Conservation (phyloP, 345 rosid genomes). For the Microcos paniculata region DNA sequence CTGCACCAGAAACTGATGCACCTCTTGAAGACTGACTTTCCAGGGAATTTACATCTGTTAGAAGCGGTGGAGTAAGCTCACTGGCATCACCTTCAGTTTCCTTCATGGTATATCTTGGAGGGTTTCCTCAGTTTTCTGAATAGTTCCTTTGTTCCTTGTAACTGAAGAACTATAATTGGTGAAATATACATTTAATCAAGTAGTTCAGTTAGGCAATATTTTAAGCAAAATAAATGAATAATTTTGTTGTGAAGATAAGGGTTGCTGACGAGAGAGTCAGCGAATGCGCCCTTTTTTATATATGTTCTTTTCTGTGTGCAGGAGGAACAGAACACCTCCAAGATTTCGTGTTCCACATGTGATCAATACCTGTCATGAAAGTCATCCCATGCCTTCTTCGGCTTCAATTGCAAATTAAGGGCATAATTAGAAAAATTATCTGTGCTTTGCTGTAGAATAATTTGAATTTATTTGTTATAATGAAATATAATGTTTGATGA, state of each 20-base stretch:
- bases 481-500: too few relatives aligned
- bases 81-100: not conserved
- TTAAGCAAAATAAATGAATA: not conserved
- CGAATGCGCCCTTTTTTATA: too few relatives aligned
- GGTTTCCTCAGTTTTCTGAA: not conserved
- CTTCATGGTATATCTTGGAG: not conserved
- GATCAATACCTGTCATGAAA: too few relatives aligned
- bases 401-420: too few relatives aligned
- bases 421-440: too few relatives aligned
- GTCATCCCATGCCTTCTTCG: too few relatives aligned
- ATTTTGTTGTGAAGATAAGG: not conserved
- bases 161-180: not conserved
- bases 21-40: not conserved
- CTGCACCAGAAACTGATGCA: constrained; percentile 10
- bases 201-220: not conserved
- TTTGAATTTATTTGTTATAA: too few relatives aligned
- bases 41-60: not conserved
- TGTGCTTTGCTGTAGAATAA: too few relatives aligned
- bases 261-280: not conserved
- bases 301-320: not conserved
- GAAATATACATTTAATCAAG: not conserved
- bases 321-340: not conserved
- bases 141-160: not conserved
- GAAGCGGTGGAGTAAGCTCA: not conserved
- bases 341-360: too few relatives aligned